phyloP scores from a whole-genome alignment of 345 rosid species.

The Erucastrum elatum region DNA sequence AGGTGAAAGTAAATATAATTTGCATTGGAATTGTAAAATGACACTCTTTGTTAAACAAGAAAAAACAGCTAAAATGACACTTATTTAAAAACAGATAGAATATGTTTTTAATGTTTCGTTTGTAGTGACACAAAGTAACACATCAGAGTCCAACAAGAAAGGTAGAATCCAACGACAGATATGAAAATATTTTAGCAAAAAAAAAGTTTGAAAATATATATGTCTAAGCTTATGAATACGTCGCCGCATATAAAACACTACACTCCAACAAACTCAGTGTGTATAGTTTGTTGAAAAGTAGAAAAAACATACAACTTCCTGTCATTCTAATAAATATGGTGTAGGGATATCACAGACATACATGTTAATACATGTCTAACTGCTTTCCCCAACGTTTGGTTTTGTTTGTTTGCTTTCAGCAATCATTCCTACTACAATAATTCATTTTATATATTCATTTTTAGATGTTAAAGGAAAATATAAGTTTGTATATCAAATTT shows the following conservation, averaged over 20 bases:
- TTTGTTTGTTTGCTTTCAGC: conserved; percentile 12
- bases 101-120: not conserved
- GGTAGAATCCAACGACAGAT: conserved; percentile 6
- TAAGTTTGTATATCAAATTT: not conserved
- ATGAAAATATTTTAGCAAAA: not conserved
- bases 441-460: not conserved
- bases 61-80: too few species aligned
- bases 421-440: not conserved
- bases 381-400: not conserved
- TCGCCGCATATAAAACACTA: conserved; percentile 5
- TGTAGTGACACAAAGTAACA: not conserved
- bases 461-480: not conserved
- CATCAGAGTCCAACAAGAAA: conserved; percentile 3
- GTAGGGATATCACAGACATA: conserved; percentile 27
- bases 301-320: conserved; percentile 30
- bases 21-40: too few species aligned
- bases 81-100: too few species aligned
- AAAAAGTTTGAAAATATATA: not conserved
- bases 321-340: conserved; percentile 25
- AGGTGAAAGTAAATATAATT: too few species aligned
- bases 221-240: not conserved
- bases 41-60: too few species aligned
- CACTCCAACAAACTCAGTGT: conserved; percentile 18
- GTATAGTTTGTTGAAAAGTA: conserved; percentile 34
- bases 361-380: not conserved